phyloP scores from a whole-genome alignment of 2,329 filamentous ascomycete genomes.

The Microcyclospora pomicola region DNA sequence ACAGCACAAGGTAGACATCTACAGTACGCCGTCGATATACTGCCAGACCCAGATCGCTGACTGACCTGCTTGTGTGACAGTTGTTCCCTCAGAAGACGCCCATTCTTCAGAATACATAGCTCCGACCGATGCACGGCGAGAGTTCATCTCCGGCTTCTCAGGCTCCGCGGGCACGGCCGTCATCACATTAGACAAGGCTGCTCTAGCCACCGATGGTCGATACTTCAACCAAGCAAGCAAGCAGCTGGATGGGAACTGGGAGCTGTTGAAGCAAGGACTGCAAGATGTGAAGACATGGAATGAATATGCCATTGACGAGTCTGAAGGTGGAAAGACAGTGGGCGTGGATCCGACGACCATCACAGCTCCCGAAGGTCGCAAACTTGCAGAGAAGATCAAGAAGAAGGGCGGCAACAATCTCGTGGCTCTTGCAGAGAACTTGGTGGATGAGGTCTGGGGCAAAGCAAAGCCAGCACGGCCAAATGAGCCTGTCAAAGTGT shows the following conservation, averaged over 20 bases:
- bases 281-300: slow-evolving; percentile 95
- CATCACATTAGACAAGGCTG: slow-evolving; percentile 72
- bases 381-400: slow-evolving; percentile 72
- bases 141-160: slow-evolving; percentile 85
- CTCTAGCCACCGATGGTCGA: slow-evolving; percentile 83
- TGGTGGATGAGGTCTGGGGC: slow-evolving; percentile 87
- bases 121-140: slow-evolving; percentile 80
- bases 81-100: slow-evolving; percentile 91
- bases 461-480: slow-evolving; percentile 58
- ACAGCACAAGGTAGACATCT: slow-evolving; percentile 74
- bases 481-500: slow-evolving; percentile 58
- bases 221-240: slow-evolving; percentile 95
- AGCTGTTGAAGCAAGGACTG: slow-evolving; percentile 78
- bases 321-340: slow-evolving; percentile 70
- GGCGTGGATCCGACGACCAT: slow-evolving; percentile 84
- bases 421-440: slow-evolving; percentile 61
- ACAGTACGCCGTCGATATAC: slow-evolving; percentile 47
- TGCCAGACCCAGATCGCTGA: slow-evolving; percentile 24
- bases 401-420: slow-evolving; percentile 71
- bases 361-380: slow-evolving; percentile 56
- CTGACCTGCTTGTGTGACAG: slow-evolving; percentile 34
- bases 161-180: slow-evolving; percentile 91
- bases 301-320: slow-evolving; percentile 81
- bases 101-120: slow-evolving; percentile 98
- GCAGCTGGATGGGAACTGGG: slow-evolving; percentile 86